phyloP scores from a whole-genome alignment of 192 early-diverging fungal species.

The Entomortierella lignicola region DNA sequence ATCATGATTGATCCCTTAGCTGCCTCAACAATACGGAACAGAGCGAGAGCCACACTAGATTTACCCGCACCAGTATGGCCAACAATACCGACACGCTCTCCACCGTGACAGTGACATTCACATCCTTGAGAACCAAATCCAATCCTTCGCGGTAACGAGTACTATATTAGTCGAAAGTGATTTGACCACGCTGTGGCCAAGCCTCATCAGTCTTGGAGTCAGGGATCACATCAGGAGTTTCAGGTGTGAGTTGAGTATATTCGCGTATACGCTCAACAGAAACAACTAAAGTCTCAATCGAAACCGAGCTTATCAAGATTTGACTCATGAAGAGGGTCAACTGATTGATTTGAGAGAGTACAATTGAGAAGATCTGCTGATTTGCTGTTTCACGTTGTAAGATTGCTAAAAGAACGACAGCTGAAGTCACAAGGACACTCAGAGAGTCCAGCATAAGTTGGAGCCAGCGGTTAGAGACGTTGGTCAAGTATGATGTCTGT shows the following conservation, averaged over 20 bases:
- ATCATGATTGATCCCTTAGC: conserved; percentile 60
- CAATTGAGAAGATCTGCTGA: conserved; percentile 6
- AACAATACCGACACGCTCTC: conserved; percentile 69
- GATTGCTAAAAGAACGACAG: conserved; percentile 13
- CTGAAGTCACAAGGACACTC: conserved; percentile 4
- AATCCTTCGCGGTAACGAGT: conserved; percentile 64
- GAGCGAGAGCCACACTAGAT: conserved; percentile 64
- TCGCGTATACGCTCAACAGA: conserved; percentile 83
- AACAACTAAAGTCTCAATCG: conserved; percentile 62
- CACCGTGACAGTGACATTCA: conserved; percentile 58
- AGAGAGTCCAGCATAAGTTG: conserved; percentile 12
- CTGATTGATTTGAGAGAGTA: conserved; percentile 7
- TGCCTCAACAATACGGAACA: conserved; percentile 79
- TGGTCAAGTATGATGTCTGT: conserved; percentile 18
- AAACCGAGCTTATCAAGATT: neutral
- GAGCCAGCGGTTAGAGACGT: conserved; percentile 18
- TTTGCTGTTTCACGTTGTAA: conserved; percentile 15
- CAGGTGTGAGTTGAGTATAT: conserved; percentile 76
- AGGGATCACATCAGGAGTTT: conserved; percentile 39
- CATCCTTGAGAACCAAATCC: conserved; percentile 54
- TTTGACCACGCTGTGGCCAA: conserved; percentile 67
- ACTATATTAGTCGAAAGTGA: conserved; percentile 61
- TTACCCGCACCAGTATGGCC: conserved; percentile 76
- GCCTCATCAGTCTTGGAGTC: conserved; percentile 16
- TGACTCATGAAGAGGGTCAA: conserved; percentile 9